Evolutionary conservation across 306 rosid species (phyloP).

Genomic region (Herpetospermum pedunculosum): DNA sequence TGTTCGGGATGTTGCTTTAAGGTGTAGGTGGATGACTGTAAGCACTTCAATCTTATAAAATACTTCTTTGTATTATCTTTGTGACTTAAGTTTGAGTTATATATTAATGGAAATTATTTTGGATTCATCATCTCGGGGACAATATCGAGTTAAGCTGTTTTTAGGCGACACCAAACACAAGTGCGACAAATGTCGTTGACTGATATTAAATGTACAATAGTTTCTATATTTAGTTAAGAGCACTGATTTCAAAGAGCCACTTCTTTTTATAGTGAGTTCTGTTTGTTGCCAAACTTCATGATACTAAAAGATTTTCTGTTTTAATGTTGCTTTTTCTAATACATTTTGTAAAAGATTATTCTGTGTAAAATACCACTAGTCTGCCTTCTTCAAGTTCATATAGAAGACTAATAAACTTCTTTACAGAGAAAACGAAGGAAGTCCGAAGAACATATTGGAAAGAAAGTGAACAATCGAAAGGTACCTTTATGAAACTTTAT

Average conservation of each 20-base stretch:
- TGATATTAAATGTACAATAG: background rate
- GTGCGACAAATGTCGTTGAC: no score
- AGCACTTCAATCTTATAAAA: slow-evolving; percentile 26
- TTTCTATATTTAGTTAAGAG: background rate
- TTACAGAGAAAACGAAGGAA: slow-evolving; percentile 94
- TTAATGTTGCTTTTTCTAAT: background rate
- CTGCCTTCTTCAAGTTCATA: slow-evolving; percentile 19
- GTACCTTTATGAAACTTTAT: slow-evolving; percentile 22
- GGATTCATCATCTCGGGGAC: background rate
- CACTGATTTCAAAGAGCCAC: background rate
- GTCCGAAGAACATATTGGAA: slow-evolving; percentile 68
- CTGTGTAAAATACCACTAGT: background rate
- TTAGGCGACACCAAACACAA: background rate
- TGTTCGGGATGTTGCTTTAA: slow-evolving; percentile 97
- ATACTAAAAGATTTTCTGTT: background rate
- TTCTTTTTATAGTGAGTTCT: background rate
- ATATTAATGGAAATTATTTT: background rate
- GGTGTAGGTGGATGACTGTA: slow-evolving; percentile 99
- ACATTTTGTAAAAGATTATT: background rate
- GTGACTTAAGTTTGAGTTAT: background rate
- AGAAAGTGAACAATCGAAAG: slow-evolving; percentile 67
- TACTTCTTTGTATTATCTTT: background rate
- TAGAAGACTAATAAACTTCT: slow-evolving; percentile 13
- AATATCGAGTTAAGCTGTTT: background rate
- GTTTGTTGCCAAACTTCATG: background rate